Percentiles rank a stretch among this genome's conserved stretches.
Evolutionary conservation across 2,329 filamentous ascomycete species (phyloP).

Genomic region (Fusarium beomiforme): DNA sequence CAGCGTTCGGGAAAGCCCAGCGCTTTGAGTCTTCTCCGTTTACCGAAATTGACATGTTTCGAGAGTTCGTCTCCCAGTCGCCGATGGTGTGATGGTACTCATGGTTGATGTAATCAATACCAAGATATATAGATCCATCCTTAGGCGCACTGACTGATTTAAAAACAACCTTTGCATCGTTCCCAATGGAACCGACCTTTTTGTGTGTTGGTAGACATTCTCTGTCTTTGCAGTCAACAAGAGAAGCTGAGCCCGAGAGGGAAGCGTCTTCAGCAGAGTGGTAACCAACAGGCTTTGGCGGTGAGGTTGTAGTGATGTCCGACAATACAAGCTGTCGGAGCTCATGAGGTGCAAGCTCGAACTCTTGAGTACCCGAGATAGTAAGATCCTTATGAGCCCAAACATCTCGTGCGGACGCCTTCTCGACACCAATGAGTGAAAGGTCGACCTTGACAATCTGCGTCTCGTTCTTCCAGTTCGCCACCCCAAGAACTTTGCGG

Average conservation of each 20-base stretch:
- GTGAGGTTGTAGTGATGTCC: constrained; percentile 42
- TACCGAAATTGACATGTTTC: constrained; percentile 61
- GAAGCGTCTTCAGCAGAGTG: constrained; percentile 52
- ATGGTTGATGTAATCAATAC: constrained; percentile 63
- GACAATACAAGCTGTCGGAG: constrained; percentile 52
- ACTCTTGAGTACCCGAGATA: constrained; percentile 46
- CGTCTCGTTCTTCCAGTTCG: constrained; percentile 60
- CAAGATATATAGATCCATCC: constrained; percentile 52
- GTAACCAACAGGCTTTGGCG: constrained; percentile 46
- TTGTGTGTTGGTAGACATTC: constrained; percentile 55
- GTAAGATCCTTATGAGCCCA: constrained; percentile 51
- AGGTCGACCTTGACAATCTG: constrained; percentile 56
- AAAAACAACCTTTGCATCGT: constrained; percentile 51
- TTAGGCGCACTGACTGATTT: constrained; percentile 43
- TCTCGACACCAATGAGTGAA: constrained; percentile 50
- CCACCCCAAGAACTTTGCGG: constrained; percentile 56
- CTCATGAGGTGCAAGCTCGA: constrained; percentile 52
- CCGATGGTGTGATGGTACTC: constrained; percentile 58
- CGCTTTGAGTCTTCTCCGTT: constrained; percentile 55
- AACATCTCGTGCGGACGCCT: constrained; percentile 52
- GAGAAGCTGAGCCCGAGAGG: constrained; percentile 48
- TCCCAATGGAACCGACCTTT: constrained; percentile 54
- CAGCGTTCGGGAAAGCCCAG: constrained; percentile 61
- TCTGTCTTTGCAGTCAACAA: constrained; percentile 48
- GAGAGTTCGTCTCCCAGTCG: constrained; percentile 57